Base-by-base conservation (phyloP, 2,329 filamentous ascomycete genomes). In the Curvularia sp. region DNA sequence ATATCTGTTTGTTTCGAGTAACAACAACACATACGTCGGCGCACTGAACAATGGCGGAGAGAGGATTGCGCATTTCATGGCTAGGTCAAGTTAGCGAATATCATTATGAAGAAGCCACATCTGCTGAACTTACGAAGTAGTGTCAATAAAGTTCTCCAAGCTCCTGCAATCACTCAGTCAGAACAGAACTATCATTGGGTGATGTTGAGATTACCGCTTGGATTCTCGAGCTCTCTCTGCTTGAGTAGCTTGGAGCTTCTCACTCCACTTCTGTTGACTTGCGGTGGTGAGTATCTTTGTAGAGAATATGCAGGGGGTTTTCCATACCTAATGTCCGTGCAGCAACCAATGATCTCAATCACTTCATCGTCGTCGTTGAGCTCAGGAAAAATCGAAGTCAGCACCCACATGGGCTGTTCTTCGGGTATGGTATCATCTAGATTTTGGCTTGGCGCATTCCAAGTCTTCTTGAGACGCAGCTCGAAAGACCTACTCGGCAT, bases 1-100 rank as follows among this genome's bases (percentile, higher is more conserved):
- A 30, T 25, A 3, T 12, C 3, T 27, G 25, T 34, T 5, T 12
- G n/a, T 18, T 13, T 42, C 13, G 19, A 66, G 49, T 10, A 59
- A 56, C 55, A 21, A 71, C 47, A 48, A 74, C 70, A 25, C 49
- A 71, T 3, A 72, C 74, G 46, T 81, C 80, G 0, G 79, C 79
- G 41, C 74, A 77, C 36, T 80, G 78, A 28, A 81, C 60, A 34
- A 81, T 80, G 3, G 79, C 79, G 19, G 68, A 74, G 0, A 80
- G 65, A 9, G 78, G 78, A 46, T 80, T 80, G 2, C 79, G 68
- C 76, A 81, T 80, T 60, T 81, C 79, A 58, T 80, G 68, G 0
- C 52, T 54, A 12, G 3, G 27, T n/a, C 4, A 10, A 23, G 25
- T 54, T 25, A 54, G 45, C 12, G 6, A 32, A 19, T 28, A 2